Base-by-base conservation (phyloP, 2,329 filamentous ascomycete genomes). In the Venturia pyrina region DNA sequence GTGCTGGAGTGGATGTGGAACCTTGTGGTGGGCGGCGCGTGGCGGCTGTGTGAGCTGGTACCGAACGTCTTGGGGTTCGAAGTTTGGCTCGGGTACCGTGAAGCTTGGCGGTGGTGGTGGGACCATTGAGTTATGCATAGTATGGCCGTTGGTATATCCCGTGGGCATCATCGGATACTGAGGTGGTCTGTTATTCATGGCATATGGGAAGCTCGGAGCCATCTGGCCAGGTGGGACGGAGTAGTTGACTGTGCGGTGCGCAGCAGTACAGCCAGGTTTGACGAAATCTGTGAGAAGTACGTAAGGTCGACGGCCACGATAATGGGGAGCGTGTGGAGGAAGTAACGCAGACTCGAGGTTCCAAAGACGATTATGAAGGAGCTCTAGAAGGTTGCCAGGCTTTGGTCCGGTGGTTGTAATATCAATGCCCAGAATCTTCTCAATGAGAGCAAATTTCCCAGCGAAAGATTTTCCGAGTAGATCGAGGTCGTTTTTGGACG, bases 331-430 rank as follows among this genome's bases (percentile, higher is more conserved):
- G 44, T 50, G 37, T 10, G 62, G 46, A 11, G 24, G n/a, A 3
- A 64, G 43, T 13, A 34, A 24, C 13, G n/a, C 24, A 19, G 53
- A 32, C 62, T 64, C 62, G 8, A 64, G 34, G 32, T 64, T 24
- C 62, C 62, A 64, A 8, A 64, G 43, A 34, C 62, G 62, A 15
- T 28, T 40, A 37, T 64, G 62, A 2, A 64, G 21, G 15, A 50
- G 21, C 46, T 64, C 62, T 8, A 64, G 43, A n/a, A 64, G 41
- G 44, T 64, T 50, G 19, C 46, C 41, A 11, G 62, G 44, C 62
- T 64, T 64, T 24, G 62, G 62, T 40, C 62, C 62, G 21, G 62
- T 64, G 4, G 62, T 64, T 19, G 62, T 64, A 19, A 64, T 50
- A 19, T 64, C 62, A 5, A 64, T 34, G 32, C 62, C 62, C 1